phyloP scores from a whole-genome alignment of 2,329 filamentous ascomycete species.

The Fusarium solani-melongenae region DNA sequence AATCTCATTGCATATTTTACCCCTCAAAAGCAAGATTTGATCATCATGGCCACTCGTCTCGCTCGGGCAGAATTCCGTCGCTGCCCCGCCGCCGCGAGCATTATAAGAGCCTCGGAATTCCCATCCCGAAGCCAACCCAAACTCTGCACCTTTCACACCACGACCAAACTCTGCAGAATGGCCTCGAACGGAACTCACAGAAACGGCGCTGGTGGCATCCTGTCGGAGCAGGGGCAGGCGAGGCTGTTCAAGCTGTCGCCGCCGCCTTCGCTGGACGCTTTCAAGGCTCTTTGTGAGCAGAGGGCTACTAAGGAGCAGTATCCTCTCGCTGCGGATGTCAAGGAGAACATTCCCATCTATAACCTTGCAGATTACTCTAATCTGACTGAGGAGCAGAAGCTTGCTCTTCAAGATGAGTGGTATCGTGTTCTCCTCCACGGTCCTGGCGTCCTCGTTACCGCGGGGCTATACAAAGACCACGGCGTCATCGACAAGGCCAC shows the following conservation, averaged over 20 bases:
- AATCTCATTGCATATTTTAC: background rate
- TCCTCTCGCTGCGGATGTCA: conserved; percentile 57
- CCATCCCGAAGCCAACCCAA: background rate
- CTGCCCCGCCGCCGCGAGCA: background rate
- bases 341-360: conserved; percentile 68
- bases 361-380: conserved; percentile 52
- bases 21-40: background rate
- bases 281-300: conserved; percentile 58
- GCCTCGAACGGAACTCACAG: background rate
- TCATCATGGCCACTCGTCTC: background rate
- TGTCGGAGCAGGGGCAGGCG: conserved; percentile 14
- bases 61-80: conserved; percentile 15
- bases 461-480: conserved; percentile 59
- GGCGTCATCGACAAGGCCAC: conserved; percentile 59
- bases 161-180: conserved; percentile 9
- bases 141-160: background rate
- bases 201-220: background rate
- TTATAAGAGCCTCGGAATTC: conserved; percentile 12
- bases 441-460: conserved; percentile 69
- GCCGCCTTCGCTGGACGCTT: conserved; percentile 54
- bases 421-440: conserved; percentile 66
- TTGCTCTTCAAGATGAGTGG: conserved; percentile 68
- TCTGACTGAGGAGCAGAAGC: conserved; percentile 32
- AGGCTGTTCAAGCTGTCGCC: conserved; percentile 41
- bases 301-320: conserved; percentile 53